phyloP scores from a whole-genome alignment of 2,329 filamentous ascomycete genomes.

The Didymella lethalis region DNA sequence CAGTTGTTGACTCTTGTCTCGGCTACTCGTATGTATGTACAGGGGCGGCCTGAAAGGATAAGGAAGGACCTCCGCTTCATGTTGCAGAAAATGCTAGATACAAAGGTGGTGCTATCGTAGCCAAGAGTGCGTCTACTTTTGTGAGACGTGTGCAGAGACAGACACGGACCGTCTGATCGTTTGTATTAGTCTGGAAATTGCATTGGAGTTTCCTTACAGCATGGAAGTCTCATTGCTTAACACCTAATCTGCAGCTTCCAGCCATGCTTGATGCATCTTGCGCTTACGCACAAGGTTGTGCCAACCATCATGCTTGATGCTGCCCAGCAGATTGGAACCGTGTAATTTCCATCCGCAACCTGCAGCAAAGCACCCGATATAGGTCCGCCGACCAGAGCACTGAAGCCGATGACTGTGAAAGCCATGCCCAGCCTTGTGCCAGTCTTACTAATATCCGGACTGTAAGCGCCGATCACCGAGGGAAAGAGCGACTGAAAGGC shows the following conservation, averaged over 20 bases:
- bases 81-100: too few relatives aligned
- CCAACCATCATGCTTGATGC: slow-evolving; percentile 29
- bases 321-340: slow-evolving; percentile 33
- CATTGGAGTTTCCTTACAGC: too few relatives aligned
- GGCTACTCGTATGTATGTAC: not conserved
- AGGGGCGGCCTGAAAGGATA: not conserved
- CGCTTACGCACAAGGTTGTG: slow-evolving; percentile 23
- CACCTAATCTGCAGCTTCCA: slow-evolving; percentile 33
- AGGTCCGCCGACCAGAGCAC: slow-evolving; percentile 61
- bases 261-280: slow-evolving; percentile 36
- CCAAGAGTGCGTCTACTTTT: too few relatives aligned
- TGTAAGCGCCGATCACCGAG: slow-evolving; percentile 51
- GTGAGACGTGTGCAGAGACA: too few relatives aligned
- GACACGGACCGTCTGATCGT: too few relatives aligned
- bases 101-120: too few relatives aligned
- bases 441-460: slow-evolving; percentile 38
- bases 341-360: slow-evolving; percentile 48
- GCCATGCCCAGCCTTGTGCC: slow-evolving; percentile 62
- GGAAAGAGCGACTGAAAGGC: slow-evolving; percentile 48
- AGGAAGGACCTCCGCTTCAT: not conserved
- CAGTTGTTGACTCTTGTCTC: not conserved
- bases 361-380: slow-evolving; percentile 61
- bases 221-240: slow-evolving; percentile 10
- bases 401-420: slow-evolving; percentile 60
- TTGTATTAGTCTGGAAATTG: too few relatives aligned